phyloP scores from a whole-genome alignment of 106 monocot species.

The Amphibolis antarctica region DNA sequence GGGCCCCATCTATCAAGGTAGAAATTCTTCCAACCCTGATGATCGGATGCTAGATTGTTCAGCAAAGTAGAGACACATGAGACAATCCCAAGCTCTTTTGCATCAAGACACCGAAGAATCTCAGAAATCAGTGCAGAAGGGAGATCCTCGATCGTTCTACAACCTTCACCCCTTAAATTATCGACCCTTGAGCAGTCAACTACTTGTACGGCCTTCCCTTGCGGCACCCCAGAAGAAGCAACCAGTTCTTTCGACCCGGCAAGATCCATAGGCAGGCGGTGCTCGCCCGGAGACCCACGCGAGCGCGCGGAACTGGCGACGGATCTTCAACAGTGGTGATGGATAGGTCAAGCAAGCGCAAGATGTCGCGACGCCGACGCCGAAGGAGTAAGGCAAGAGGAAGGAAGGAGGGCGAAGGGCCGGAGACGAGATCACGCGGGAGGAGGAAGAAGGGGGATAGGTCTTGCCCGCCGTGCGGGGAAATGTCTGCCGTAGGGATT shows the following conservation, averaged over 20 bases:
- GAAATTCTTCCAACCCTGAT: slow-evolving; percentile 62
- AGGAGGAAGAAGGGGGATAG: too few species aligned
- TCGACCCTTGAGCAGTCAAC: slow-evolving; percentile 1
- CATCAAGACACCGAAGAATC: slow-evolving; percentile 51
- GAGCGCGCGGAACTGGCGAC: too few species aligned
- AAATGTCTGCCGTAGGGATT: too few species aligned
- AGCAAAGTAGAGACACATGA: slow-evolving; percentile 64
- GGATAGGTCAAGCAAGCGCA: too few species aligned
- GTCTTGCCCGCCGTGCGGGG: too few species aligned
- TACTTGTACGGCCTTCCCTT: slow-evolving; percentile 2
- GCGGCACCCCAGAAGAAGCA: background rate
- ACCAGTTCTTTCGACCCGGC: background rate
- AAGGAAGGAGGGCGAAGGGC: too few species aligned
- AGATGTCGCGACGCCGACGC: too few species aligned
- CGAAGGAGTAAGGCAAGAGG: too few species aligned
- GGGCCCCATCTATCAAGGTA: slow-evolving; percentile 68
- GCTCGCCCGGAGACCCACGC: too few species aligned
- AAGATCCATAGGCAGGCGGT: too few species aligned
- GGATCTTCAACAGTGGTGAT: too few species aligned
- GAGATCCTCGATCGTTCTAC: slow-evolving; percentile 47
- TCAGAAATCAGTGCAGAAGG: slow-evolving; percentile 56
- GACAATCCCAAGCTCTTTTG: slow-evolving; percentile 67
- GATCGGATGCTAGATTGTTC: slow-evolving; percentile 44
- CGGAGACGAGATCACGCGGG: too few species aligned
- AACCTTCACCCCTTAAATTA: slow-evolving; percentile 13